Percentiles rank a stretch among this genome's conserved stretches.
Conservation (phyloP, 2,329 filamentous ascomycete species). For the Diaporthe capsici region DNA sequence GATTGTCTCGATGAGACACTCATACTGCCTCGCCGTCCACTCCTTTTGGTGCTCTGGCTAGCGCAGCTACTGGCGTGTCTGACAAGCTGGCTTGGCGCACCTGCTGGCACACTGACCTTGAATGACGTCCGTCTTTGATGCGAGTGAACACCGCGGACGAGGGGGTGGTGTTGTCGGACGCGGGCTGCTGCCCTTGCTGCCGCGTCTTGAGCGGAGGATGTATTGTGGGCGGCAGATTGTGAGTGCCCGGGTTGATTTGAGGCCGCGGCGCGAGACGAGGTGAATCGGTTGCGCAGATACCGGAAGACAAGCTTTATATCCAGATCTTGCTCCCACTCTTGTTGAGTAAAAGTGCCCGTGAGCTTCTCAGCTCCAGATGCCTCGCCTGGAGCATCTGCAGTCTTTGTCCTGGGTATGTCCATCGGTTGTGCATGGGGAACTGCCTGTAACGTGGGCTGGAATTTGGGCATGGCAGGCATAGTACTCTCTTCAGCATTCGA, state of each 20-base stretch:
- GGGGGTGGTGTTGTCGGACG: conserved; percentile 89
- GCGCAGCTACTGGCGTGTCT: conserved; percentile 79
- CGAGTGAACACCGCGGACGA: conserved; percentile 75
- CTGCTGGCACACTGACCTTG: conserved; percentile 66
- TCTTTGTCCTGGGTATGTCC: conserved; percentile 52
- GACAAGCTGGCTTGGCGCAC: conserved; percentile 50
- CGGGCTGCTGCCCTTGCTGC: conserved; percentile 81
- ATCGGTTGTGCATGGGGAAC: conserved; percentile 56
- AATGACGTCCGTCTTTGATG: conserved; percentile 68
- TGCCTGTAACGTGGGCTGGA: conserved; percentile 58
- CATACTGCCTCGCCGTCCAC: conserved; percentile 74
- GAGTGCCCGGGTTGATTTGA: conserved; percentile 59
- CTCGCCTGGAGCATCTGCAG: conserved; percentile 37
- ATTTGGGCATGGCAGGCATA: conserved; percentile 54
- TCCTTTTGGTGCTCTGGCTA: conserved; percentile 87
- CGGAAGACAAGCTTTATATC: conserved; percentile 93
- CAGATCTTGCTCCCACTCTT: conserved; percentile 95
- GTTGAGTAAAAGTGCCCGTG: conserved; percentile 67
- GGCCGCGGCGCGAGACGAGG: conserved; percentile 59
- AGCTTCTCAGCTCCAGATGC: conserved; percentile 41
- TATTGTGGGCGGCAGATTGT: conserved; percentile 63
- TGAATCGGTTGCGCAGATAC: conserved; percentile 84
- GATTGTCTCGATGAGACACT: conserved; percentile 85
- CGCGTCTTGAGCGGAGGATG: conserved; percentile 71
- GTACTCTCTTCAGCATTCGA: conserved; percentile 36